These are phyloP conservation scores for Seiridium cupressi DNA, from an alignment of 2,329 filamentous ascomycete genomes.

Conservation along the genomic window DNA sequence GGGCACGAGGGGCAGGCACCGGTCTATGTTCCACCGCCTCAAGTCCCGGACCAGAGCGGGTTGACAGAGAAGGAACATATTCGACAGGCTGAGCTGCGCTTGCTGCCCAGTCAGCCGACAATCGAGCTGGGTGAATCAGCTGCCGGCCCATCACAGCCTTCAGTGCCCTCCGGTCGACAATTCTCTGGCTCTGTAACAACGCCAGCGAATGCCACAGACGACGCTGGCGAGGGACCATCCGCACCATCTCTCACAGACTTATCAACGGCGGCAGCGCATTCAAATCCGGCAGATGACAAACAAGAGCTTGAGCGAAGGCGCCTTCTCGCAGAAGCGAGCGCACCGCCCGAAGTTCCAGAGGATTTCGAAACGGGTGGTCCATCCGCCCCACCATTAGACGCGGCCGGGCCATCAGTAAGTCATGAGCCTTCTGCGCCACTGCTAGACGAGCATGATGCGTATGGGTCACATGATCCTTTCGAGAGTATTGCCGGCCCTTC, in stretches of 20 bases:
- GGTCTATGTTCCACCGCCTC: slow-evolving; percentile 59
- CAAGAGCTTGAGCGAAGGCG: slow-evolving; percentile 62
- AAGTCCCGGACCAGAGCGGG: slow-evolving; percentile 55
- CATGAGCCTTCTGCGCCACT: slow-evolving; percentile 28
- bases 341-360: slow-evolving; percentile 41
- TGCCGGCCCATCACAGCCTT: slow-evolving; percentile 39
- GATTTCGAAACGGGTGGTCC: slow-evolving; percentile 40
- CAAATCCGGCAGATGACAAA: slow-evolving; percentile 62
- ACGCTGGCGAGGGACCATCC: slow-evolving; percentile 32
- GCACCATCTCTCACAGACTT: slow-evolving; percentile 48
- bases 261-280: slow-evolving; percentile 17
- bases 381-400: slow-evolving; percentile 16
- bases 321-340: slow-evolving; percentile 50
- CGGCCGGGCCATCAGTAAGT: slow-evolving; percentile 18
- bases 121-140: slow-evolving; percentile 26
- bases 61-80: slow-evolving; percentile 81
- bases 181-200: not conserved
- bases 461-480: slow-evolving; percentile 23
- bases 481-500: slow-evolving; percentile 52
- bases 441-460: slow-evolving; percentile 21
- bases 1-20: slow-evolving; percentile 35
- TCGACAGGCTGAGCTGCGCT: slow-evolving; percentile 70
- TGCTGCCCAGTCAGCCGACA: slow-evolving; percentile 79
- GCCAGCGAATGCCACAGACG: not conserved
- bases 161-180: slow-evolving; percentile 10